Evolutionary conservation across 2,329 filamentous ascomycete species (phyloP).

Genomic region (Penicillium psychrosexuale): DNA sequence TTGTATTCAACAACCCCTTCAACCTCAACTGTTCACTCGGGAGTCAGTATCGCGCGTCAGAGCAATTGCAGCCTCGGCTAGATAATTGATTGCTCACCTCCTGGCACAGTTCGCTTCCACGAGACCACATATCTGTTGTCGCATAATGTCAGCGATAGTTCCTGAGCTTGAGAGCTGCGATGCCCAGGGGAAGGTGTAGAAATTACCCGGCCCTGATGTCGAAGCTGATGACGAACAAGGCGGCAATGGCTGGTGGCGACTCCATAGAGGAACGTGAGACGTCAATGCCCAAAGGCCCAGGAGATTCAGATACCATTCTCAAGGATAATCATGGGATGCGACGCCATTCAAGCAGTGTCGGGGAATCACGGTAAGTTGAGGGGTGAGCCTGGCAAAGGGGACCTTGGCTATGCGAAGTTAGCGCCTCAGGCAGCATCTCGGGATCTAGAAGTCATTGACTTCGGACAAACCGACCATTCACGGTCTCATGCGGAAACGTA

Average conservation of each 20-base stretch:
- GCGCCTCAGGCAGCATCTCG: slow-evolving; percentile 8
- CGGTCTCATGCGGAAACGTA: not conserved
- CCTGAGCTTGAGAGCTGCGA: slow-evolving; percentile 7
- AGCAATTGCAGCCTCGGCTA: not conserved
- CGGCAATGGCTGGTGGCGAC: slow-evolving; percentile 58
- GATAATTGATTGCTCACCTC: slow-evolving; percentile 50
- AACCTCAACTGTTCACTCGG: slow-evolving; percentile 51
- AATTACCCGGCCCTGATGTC: slow-evolving; percentile 83
- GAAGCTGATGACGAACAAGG: slow-evolving; percentile 85
- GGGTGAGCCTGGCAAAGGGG: slow-evolving; percentile 5
- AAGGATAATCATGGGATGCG: slow-evolving; percentile 3
- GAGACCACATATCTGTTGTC: slow-evolving; percentile 69
- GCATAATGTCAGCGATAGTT: slow-evolving; percentile 14
- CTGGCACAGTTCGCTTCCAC: slow-evolving; percentile 74
- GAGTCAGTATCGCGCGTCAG: slow-evolving; percentile 18
- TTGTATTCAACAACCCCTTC: slow-evolving; percentile 94
- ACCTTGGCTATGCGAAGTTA: not conserved
- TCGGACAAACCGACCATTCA: not conserved
- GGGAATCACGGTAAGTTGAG: slow-evolving; percentile 22
- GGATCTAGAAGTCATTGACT: not conserved
- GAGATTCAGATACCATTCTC: slow-evolving; percentile 31
- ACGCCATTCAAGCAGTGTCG: slow-evolving; percentile 20
- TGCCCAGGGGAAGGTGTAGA: not conserved
- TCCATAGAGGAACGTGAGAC: slow-evolving; percentile 33
- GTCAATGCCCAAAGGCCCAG: slow-evolving; percentile 35